phyloP scores from a whole-genome alignment of 2,329 filamentous ascomycete species.

The Microdochium paspali region DNA sequence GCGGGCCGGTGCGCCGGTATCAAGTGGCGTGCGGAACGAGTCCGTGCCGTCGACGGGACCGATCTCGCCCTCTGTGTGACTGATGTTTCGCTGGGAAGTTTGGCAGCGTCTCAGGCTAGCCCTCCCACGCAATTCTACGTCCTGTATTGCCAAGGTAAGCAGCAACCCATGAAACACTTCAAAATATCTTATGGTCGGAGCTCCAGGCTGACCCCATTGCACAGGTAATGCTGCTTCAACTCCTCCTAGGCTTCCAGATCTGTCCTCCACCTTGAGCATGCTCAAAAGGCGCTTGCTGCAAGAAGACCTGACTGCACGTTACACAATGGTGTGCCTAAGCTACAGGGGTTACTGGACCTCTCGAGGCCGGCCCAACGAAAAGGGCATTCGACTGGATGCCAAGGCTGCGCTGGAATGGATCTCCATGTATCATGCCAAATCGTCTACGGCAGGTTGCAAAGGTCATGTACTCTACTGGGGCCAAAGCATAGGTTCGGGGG shows the following conservation, averaged over 20 bases:
- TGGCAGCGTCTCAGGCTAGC: constrained; percentile 2
- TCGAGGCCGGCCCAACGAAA: constrained; percentile 58
- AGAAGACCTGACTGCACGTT: constrained; percentile 18
- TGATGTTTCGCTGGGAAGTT: constrained; percentile 20
- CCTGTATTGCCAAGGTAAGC: constrained; percentile 45
- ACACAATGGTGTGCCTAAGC: constrained; percentile 45
- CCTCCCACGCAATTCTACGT: constrained; percentile 38
- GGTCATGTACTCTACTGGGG: constrained; percentile 57
- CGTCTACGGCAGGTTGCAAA: constrained; percentile 8
- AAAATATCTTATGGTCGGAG: background rate
- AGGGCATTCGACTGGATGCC: constrained; percentile 60
- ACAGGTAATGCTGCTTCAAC: constrained; percentile 50
- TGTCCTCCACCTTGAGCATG: constrained; percentile 41
- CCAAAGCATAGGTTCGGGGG: constrained; percentile 66
- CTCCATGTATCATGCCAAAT: background rate
- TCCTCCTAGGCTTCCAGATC: constrained; percentile 45
- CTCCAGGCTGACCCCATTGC: constrained; percentile 2
- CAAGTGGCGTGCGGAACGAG: constrained; percentile 56
- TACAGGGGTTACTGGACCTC: constrained; percentile 76
- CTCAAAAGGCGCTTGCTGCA: constrained; percentile 27
- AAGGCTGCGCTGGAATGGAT: constrained; percentile 57
- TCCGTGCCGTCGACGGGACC: constrained; percentile 54
- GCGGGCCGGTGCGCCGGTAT: constrained; percentile 47
- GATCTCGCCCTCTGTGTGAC: constrained; percentile 51
- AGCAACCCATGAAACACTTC: constrained; percentile 2